phyloP scores from a whole-genome alignment of 257 asterid genomes.

The Forsythia viridissima region DNA sequence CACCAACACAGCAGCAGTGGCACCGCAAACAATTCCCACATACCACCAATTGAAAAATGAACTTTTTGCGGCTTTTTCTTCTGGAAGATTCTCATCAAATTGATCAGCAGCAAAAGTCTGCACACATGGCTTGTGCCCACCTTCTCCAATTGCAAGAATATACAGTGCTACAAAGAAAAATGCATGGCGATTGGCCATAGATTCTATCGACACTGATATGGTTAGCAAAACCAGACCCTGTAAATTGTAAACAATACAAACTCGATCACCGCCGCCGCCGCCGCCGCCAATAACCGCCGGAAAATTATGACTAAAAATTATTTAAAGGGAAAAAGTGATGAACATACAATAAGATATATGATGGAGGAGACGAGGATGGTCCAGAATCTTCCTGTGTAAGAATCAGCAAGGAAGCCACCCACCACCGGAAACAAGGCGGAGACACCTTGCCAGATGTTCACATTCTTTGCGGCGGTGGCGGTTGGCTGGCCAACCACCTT shows the following conservation, averaged over 20 bases:
- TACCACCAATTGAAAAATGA: conserved; percentile 92
- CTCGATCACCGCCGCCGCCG: not conserved
- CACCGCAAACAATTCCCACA: conserved; percentile 62
- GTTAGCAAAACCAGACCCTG: conserved; percentile 57
- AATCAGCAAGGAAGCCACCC: conserved; percentile 70
- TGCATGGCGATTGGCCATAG: conserved; percentile 27
- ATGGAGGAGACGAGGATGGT: conserved; percentile 49
- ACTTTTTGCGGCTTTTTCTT: conserved; percentile 48
- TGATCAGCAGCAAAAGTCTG: conserved; percentile 81
- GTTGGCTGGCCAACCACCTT: conserved; percentile 51
- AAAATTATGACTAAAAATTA: not conserved
- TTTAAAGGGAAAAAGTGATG: not conserved
- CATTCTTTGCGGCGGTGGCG: conserved; percentile 68
- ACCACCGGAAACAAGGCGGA: conserved; percentile 61
- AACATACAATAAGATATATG: conserved; percentile 50
- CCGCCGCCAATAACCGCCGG: not conserved
- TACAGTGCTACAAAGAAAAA: conserved; percentile 66
- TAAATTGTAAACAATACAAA: not conserved
- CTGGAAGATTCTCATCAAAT: conserved; percentile 50
- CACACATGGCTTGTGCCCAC: conserved; percentile 82
- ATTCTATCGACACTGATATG: conserved; percentile 37
- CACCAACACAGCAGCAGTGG: conserved; percentile 54
- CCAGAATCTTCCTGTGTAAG: conserved; percentile 63
- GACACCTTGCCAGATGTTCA: conserved; percentile 65
- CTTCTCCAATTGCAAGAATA: conserved; percentile 56